These are phyloP conservation scores for Ophiostoma angusticollis DNA, from an alignment of 2,329 filamentous ascomycete genomes.

Conservation along the genomic window DNA sequence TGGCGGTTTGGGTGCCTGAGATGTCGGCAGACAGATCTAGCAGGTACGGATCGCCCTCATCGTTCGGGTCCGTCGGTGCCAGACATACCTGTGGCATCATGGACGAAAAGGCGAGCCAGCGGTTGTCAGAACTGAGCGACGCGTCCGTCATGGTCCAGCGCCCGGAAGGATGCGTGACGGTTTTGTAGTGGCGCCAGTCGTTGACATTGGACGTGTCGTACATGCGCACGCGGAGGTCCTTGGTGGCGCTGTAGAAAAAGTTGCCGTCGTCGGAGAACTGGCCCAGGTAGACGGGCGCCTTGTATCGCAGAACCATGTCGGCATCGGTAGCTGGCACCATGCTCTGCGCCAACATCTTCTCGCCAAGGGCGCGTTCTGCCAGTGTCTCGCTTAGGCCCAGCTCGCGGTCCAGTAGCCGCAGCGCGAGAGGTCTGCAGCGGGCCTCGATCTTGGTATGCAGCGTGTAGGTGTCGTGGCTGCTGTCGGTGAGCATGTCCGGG, in stretches of 20 bases:
- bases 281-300: conserved; percentile 79
- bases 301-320: conserved; percentile 80
- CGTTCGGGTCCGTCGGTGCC: conserved; percentile 73
- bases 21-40: conserved; percentile 53
- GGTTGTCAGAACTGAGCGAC: conserved; percentile 80
- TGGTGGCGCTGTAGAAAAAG: conserved; percentile 86
- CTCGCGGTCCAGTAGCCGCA: conserved; percentile 71
- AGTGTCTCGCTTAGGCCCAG: conserved; percentile 52
- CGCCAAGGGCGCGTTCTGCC: conserved; percentile 32
- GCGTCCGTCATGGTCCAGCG: conserved; percentile 96
- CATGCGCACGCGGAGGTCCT: conserved; percentile 91
- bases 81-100: conserved; percentile 76
- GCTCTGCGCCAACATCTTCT: conserved; percentile 52
- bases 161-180: conserved; percentile 69
- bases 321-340: conserved; percentile 67
- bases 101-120: conserved; percentile 81
- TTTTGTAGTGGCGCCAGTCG: conserved; percentile 93
- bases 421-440: conserved; percentile 30
- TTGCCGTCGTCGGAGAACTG: conserved; percentile 96
- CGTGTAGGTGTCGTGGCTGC: no score
- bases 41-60: conserved; percentile 64
- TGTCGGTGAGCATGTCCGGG: conserved; percentile 6
- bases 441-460: conserved; percentile 22
- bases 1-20: conserved; percentile 17
- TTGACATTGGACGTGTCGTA: conserved; percentile 96